A percentile compares a stretch with the other conserved stretches of the same genome.
These are phyloP conservation scores for Aspergillus nomiae DNA, from an alignment of 2,329 filamentous ascomycete genomes.

Conservation along the genomic window DNA sequence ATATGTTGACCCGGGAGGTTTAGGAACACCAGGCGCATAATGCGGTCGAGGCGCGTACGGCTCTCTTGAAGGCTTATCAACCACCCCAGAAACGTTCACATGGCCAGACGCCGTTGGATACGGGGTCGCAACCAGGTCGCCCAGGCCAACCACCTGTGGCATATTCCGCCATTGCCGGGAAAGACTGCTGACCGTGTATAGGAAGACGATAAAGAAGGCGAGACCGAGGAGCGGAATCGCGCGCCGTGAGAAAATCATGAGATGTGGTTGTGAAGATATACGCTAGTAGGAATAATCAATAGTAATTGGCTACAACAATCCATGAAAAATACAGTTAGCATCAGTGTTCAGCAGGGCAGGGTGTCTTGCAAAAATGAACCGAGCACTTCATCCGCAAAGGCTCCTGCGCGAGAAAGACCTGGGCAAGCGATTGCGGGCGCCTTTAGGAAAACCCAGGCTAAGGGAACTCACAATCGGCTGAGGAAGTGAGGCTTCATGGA, in stretches of 20 bases:
- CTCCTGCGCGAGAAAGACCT: not conserved
- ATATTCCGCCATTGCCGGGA: conserved; percentile 38
- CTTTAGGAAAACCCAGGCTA: not conserved
- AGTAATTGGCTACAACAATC: not conserved
- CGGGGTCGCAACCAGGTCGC: conserved; percentile 29
- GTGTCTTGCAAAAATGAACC: not conserved
- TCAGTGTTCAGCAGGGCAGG: not conserved
- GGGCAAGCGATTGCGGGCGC: not conserved
- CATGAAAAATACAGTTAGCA: not conserved
- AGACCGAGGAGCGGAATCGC: conserved; percentile 34
- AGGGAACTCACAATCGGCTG: not conserved
- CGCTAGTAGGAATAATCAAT: conserved; percentile 9
- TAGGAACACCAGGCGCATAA: conserved; percentile 40
- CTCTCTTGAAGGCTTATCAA: conserved; percentile 14
- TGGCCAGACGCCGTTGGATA: conserved; percentile 12
- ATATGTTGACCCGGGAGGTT: conserved; percentile 53
- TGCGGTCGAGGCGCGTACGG: conserved; percentile 32
- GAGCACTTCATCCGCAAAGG: not conserved
- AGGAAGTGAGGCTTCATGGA: not conserved
- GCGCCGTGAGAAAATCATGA: conserved; percentile 38
- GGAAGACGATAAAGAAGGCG: conserved; percentile 32
- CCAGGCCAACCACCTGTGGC: conserved; percentile 41
- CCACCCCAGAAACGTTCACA: conserved; percentile 21
- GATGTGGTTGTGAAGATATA: conserved; percentile 12
- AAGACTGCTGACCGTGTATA: conserved; percentile 31